Conservation (phyloP, 2,329 filamentous ascomycete species). For the Botrytis squamosa region DNA sequence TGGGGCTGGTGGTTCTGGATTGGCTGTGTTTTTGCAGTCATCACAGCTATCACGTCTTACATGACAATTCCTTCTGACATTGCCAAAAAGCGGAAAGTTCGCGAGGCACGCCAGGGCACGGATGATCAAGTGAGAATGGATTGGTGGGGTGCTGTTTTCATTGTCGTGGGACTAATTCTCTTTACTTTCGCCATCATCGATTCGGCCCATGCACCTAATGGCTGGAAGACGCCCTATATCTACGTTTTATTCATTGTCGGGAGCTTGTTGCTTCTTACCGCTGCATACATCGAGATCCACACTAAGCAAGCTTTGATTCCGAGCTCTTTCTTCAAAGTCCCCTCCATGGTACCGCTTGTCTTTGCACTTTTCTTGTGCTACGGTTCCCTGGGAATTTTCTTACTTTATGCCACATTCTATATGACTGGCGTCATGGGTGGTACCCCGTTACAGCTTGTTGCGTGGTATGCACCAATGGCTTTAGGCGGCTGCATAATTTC, state of each 20-base stretch:
- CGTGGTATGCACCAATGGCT: conserved; percentile 64
- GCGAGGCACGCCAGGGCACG: conserved; percentile 7
- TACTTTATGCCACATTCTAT: conserved; percentile 70
- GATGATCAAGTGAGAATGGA: conserved; percentile 59
- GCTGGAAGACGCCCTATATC: conserved; percentile 75
- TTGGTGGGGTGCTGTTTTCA: conserved; percentile 61
- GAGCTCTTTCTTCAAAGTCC: conserved; percentile 65
- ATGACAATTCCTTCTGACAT: conserved; percentile 52
- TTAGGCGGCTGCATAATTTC: conserved; percentile 68
- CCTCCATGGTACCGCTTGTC: conserved; percentile 64
- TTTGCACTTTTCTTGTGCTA: conserved; percentile 64
- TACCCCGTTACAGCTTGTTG: conserved; percentile 54
- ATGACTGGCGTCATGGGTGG: conserved; percentile 54
- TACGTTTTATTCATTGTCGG: conserved; percentile 64
- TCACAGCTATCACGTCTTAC: conserved; percentile 48
- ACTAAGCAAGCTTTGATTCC: conserved; percentile 66
- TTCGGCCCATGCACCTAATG: conserved; percentile 63
- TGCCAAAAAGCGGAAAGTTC: conserved; percentile 38
- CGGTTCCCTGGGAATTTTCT: conserved; percentile 65
- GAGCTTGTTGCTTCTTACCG: conserved; percentile 54
- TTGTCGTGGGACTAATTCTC: conserved; percentile 64
- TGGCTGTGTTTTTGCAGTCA: conserved; percentile 52
- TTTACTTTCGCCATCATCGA: conserved; percentile 76
- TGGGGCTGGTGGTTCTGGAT: conserved; percentile 72
- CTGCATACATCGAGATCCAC: conserved; percentile 71